Evolutionary conservation across 192 early-diverging fungal species (phyloP), one percentile per base, ranked within the genome.

Genomic region (Coemansia guatemalensis): DNA sequence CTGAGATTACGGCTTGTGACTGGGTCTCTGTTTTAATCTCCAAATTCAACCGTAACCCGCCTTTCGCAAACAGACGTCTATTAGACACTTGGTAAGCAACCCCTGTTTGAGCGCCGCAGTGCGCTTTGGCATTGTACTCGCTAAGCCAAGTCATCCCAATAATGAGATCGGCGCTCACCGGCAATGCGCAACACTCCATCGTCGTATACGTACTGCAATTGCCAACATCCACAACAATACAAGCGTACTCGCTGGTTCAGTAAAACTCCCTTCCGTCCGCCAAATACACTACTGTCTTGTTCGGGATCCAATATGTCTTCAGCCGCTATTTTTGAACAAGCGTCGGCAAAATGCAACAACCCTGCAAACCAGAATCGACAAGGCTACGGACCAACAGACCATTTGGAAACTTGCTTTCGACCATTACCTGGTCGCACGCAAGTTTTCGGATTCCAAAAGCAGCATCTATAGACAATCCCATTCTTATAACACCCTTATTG

Each of bases 101-200:
- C 3, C 51, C 51, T 5, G 51, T 2, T 0, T 52, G 11, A 12
- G 51, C n/a, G 9, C 51, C 22, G 23, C 51, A 52, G 51, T 22
- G 21, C 1, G n/a, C 51, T 25, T 52, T 18, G 0, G 22, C 51
- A 20, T 20, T 23, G 22, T 52, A 26, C 23, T 0, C 9, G 11
- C 51, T 23, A 22, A 52, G 51, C 51, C 51, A 52, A 0, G 21
- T 52, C 51, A 52, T 52, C 23, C 51, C 51, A 11, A 52, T 52
- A 23, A 52, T 52, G 9, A 52, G 51, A 23, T 52, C 51, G 11
- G 22, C 51, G 23, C 51, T 52, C 8, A 52, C 21, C 2, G 23
- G 51, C n/a, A 25, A 22, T 11, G n/a, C 51, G 5, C 22, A 22
- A 52, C 51, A 52, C 6, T 8, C 17, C 47, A 48, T 48, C 47